Evolutionary conservation across 2,329 filamentous ascomycete species (phyloP), one percentile per base, ranked within the genome.

Genomic region (Sporothrix mexicana): DNA sequence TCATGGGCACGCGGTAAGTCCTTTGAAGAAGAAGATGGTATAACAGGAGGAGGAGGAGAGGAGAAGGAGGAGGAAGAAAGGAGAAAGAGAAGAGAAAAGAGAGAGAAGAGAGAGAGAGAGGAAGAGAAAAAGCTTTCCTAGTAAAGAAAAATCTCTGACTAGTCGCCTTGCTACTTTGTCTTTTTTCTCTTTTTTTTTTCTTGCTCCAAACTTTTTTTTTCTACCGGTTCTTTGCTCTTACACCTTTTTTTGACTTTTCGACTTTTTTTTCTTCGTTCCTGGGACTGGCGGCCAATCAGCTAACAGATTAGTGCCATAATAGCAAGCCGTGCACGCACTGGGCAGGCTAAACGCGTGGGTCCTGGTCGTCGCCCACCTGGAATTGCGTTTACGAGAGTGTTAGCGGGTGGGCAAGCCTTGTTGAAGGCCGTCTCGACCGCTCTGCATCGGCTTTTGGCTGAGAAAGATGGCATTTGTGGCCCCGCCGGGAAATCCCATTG

Each of bases 21-120:
- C 73, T 70, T 72, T 69, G 73, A 74, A 72, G 73, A 72, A 74
- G 62, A 68, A 15, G 17, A 30, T 43, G 69, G 43, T 25, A 36
- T 47, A 69, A 49, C 66, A 71, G 62, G 47, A 57, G 64, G 68
- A 20, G 51, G 41, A 17, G 49, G 45, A 25, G 64, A 51, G 23
- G 20, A 20, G 20, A 57, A 59, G 41, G 41, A 53, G 41, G 45
- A 55, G 67, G 30, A 64, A 17, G 36, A 66, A 43, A 55, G 25
- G 59, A 49, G 25, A 57, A 68, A 55, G 70, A 13, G 49, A 45
- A 43, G 55, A 49, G 36, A 51, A 49, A 69, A 53, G 45, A 45
- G n/a, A 57, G 62, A 25, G 64, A 55, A 49, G 72, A 17, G 51
- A 43, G 25, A 30, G 53, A 67, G 55, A 41, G 36, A 20, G 9